phyloP scores from a whole-genome alignment of 139 green algal genomes.

The Ulvella scutata region DNA sequence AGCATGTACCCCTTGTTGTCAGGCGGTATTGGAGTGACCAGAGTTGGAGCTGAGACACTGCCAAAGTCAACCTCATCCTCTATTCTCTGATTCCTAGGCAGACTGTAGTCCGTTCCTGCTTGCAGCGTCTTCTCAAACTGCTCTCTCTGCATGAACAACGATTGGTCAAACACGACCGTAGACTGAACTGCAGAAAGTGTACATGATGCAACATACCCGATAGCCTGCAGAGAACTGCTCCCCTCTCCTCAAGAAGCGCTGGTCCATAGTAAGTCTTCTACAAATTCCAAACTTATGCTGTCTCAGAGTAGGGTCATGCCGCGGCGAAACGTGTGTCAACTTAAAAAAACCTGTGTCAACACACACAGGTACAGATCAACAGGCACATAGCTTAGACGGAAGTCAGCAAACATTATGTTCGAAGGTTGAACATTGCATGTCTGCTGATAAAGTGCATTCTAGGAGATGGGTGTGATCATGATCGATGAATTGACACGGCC shows the following conservation, averaged over 20 bases:
- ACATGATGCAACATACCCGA: neutral
- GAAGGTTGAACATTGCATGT: no score
- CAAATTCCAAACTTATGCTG: neutral
- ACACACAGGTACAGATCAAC: no score
- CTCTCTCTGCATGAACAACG: neutral
- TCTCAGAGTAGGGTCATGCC: no score
- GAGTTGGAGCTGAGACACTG: neutral
- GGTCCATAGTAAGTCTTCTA: neutral
- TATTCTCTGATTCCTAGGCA: neutral
- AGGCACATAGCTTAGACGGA: no score
- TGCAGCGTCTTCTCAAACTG: neutral
- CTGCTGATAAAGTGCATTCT: no score
- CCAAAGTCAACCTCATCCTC: neutral
- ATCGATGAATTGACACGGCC: no score
- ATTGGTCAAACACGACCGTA: no score
- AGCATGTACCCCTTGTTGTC: slow-evolving; percentile 64
- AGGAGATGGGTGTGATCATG: no score
- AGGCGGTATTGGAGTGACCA: slow-evolving; percentile 11
- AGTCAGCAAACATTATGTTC: no score
- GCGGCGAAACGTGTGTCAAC: no score
- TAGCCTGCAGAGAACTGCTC: neutral
- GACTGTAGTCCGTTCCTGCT: neutral
- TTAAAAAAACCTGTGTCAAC: no score
- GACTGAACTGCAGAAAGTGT: no score
- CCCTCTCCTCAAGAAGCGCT: neutral